Percentiles rank a stretch among this genome's conserved stretches.
phyloP scores from a whole-genome alignment of 1,139 yeast genomes.

The Candida dubliniensis region DNA sequence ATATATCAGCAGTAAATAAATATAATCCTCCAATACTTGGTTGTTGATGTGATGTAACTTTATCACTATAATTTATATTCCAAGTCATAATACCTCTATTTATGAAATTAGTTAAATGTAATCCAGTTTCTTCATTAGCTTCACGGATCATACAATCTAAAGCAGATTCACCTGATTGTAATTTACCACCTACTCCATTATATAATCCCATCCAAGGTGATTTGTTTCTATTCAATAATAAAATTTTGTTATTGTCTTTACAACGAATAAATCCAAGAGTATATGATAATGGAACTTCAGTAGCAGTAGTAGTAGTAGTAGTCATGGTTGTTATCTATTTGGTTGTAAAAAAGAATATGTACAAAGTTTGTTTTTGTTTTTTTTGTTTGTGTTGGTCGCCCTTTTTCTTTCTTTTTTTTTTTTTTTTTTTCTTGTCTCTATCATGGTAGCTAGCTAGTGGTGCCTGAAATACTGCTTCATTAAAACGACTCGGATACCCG shows the following conservation, averaged over 20 bases:
- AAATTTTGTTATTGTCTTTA: conserved; percentile 30
- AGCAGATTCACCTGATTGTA: conserved; percentile 38
- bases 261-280: conserved; percentile 44
- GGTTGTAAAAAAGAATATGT: not conserved
- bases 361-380: no score
- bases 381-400: no score
- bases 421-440: no score
- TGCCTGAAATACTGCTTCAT: no score
- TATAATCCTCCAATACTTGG: conserved; percentile 40
- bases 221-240: conserved; percentile 44
- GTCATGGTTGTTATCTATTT: conserved; percentile 1
- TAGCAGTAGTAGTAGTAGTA: no score
- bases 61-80: conserved; percentile 22
- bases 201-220: conserved; percentile 55
- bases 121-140: conserved; percentile 46
- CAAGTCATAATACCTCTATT: conserved; percentile 43
- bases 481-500: no score
- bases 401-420: no score
- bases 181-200: conserved; percentile 54
- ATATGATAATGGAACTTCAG: conserved; percentile 16
- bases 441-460: no score
- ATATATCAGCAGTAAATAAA: conserved; percentile 40
- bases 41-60: conserved; percentile 2
- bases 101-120: conserved; percentile 27
- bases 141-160: conserved; percentile 44